Conservation (phyloP, 2,329 filamentous ascomycete species). For the Septoria linicola region DNA sequence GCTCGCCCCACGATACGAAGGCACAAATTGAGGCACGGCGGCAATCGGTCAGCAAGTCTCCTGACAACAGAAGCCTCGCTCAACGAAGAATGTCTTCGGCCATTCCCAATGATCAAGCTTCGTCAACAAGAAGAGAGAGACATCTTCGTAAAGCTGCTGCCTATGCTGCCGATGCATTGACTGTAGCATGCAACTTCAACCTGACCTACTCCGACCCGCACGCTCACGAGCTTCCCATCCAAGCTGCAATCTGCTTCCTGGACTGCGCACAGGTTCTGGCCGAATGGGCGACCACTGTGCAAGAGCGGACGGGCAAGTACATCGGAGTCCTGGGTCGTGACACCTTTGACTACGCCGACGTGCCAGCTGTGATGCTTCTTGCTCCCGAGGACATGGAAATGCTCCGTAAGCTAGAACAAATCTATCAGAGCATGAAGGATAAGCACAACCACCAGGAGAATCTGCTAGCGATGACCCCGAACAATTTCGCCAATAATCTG, state of each 20-base stretch:
- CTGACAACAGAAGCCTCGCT: constrained; percentile 23
- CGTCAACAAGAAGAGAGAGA: constrained; percentile 70
- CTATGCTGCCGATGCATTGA: constrained; percentile 87
- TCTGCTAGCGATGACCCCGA: constrained; percentile 52
- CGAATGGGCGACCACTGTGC: constrained; percentile 90
- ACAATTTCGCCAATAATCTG: constrained; percentile 43
- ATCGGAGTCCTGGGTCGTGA: constrained; percentile 83
- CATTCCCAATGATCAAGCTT: constrained; percentile 34
- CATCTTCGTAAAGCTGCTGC: constrained; percentile 92
- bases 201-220: constrained; percentile 82
- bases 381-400: constrained; percentile 90
- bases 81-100: constrained; percentile 34
- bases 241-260: constrained; percentile 87
- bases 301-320: constrained; percentile 89
- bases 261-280: constrained; percentile 92
- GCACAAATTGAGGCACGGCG: constrained; percentile 5
- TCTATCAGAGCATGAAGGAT: constrained; percentile 71
- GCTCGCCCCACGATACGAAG: constrained; percentile 10
- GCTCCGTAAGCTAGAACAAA: constrained; percentile 75
- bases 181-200: constrained; percentile 82
- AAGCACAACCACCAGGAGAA: constrained; percentile 64
- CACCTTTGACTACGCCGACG: constrained; percentile 72
- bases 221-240: constrained; percentile 80
- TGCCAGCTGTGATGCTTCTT: constrained; percentile 83
- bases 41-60: constrained; percentile 13